Evolutionary conservation across 176 grass and related monocot species (phyloP).

Genomic region (Zea mays): Zm-B73-REFERENCE-NAM-5.0 NC_050105.1:8528501-8529000

Average conservation of each 20-base stretch:
- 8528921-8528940: background rate
- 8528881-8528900: background rate
- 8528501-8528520: constrained; percentile 65
- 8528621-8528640: constrained; percentile 53
- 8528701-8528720: constrained; percentile 9
- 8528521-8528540: constrained; percentile 93
- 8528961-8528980: background rate
- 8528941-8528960: background rate
- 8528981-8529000: too few species aligned
- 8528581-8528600: constrained; percentile 91
- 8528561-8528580: constrained; percentile 65
- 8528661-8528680: constrained; percentile 99
- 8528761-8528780: background rate
- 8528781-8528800: background rate
- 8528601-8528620: constrained; percentile 97
- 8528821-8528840: background rate
- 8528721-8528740: background rate
- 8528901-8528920: background rate
- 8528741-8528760: constrained; percentile 8
- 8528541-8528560: constrained; percentile 67
- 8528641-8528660: constrained; percentile 91
- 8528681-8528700: constrained; percentile 9
- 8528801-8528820: background rate
- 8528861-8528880: background rate
- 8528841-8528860: too few species aligned